Evolutionary conservation across 164 flowering plant genomes (phyloP).

Genomic region (Cinnamomum chago): DNA sequence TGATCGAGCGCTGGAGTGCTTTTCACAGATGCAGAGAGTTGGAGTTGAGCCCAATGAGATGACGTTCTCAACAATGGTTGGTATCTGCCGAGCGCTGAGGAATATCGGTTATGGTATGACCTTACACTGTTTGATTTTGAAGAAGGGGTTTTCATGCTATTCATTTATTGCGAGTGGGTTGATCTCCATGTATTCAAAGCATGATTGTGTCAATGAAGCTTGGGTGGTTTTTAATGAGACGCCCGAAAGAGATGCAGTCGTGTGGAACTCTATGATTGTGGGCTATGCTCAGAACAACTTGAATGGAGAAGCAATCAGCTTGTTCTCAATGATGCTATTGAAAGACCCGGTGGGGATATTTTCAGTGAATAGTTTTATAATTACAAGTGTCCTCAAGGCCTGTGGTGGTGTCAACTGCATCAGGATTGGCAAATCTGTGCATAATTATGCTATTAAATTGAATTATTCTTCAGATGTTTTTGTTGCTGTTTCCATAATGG

Average conservation of each 20-base stretch:
- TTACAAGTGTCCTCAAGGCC: conserved; percentile 12
- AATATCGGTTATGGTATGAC: background rate
- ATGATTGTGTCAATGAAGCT: background rate
- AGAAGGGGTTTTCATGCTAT: background rate
- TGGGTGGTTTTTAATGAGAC: conserved; percentile 1
- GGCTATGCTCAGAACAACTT: conserved; percentile 6
- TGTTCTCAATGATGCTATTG: conserved; percentile 6
- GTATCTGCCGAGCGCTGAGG: background rate
- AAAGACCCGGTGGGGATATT: background rate
- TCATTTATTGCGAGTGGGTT: conserved; percentile 7
- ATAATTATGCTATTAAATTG: conserved; percentile 3
- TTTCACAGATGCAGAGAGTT: conserved; percentile 28
- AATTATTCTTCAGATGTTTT: conserved; percentile 5
- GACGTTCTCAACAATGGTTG: conserved; percentile 27
- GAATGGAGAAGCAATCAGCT: conserved; percentile 4
- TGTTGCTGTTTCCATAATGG: conserved; percentile 3
- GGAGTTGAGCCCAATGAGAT: conserved; percentile 33
- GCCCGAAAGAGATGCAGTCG: conserved; percentile 7
- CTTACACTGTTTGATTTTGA: conserved; percentile 6
- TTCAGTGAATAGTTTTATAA: conserved; percentile 4
- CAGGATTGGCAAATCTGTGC: conserved; percentile 5
- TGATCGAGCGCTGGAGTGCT: conserved; percentile 31
- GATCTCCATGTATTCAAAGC: conserved; percentile 5
- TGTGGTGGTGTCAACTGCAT: conserved; percentile 4
- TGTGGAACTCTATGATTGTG: conserved; percentile 10